phyloP scores from a whole-genome alignment of 306 rosid species.

The Begonia peltatifolia region DNA sequence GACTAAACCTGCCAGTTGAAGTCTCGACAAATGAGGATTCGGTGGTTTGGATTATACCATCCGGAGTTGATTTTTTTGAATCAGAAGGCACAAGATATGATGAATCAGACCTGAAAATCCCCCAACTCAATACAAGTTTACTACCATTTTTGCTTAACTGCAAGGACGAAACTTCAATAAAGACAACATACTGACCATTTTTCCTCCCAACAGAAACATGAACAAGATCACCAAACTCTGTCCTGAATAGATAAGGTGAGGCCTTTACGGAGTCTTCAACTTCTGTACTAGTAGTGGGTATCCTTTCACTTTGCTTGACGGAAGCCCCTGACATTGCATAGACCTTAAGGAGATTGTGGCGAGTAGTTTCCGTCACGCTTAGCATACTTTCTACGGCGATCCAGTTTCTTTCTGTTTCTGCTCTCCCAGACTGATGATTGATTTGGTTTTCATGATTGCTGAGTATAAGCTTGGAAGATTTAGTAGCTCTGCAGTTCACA shows the following conservation, averaged over 20 bases:
- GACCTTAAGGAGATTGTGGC: slow-evolving; percentile 16
- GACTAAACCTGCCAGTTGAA: slow-evolving; percentile 23
- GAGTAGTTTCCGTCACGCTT: slow-evolving; percentile 1
- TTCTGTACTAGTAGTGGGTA: slow-evolving; percentile 13
- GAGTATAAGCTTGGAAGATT: slow-evolving; percentile 16
- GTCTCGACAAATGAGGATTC: slow-evolving; percentile 21
- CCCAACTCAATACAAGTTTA: slow-evolving; percentile 48
- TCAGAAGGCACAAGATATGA: slow-evolving; percentile 21
- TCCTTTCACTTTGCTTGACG: slow-evolving; percentile 20
- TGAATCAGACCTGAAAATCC: slow-evolving; percentile 44
- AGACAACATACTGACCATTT: slow-evolving; percentile 28
- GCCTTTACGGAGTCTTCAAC: slow-evolving; percentile 23
- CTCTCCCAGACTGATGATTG: slow-evolving; percentile 15
- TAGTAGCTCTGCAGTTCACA: slow-evolving; percentile 12
- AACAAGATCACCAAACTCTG: slow-evolving; percentile 54
- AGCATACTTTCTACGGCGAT: slow-evolving; percentile 14
- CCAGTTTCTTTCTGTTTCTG: slow-evolving; percentile 18
- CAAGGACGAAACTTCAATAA: slow-evolving; percentile 42
- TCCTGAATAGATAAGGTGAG: slow-evolving; percentile 52
- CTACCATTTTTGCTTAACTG: slow-evolving; percentile 14
- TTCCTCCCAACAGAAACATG: slow-evolving; percentile 47
- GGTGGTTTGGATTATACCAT: slow-evolving; percentile 16
- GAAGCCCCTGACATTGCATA: slow-evolving; percentile 35
- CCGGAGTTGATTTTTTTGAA: slow-evolving; percentile 13
- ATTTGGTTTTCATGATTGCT: slow-evolving; percentile 12